Percentiles rank a stretch among this genome's conserved stretches.
These are phyloP conservation scores for Aspergillus vadensis DNA, from an alignment of 2,329 filamentous ascomycete genomes.

Conservation along the genomic window DNA sequence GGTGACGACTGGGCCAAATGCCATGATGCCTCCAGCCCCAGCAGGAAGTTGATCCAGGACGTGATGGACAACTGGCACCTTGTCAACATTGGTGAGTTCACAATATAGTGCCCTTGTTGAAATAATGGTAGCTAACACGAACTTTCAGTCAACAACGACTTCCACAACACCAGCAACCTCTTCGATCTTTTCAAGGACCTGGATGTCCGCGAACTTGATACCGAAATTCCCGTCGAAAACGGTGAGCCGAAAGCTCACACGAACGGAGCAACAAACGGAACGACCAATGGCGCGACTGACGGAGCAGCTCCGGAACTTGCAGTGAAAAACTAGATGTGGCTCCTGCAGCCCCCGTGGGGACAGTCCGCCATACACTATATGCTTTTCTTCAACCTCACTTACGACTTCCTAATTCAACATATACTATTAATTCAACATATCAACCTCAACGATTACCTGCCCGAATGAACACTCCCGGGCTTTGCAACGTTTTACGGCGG, in stretches of 20 bases:
- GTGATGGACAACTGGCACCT: conserved; percentile 92
- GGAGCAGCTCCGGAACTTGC: conserved; percentile 18
- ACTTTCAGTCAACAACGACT: conserved; percentile 86
- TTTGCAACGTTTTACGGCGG: conserved; percentile 39
- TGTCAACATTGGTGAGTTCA: conserved; percentile 81
- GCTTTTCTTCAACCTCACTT: conserved; percentile 16
- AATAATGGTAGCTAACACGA: conserved; percentile 24
- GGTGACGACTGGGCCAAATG: conserved; percentile 94
- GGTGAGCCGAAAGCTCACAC: conserved; percentile 23
- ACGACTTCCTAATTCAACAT: conserved; percentile 22
- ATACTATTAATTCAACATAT: conserved; percentile 40
- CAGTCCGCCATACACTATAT: conserved; percentile 13
- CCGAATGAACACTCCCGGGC: conserved; percentile 15
- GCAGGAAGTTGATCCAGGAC: conserved; percentile 74
- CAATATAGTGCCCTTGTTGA: conserved; percentile 7
- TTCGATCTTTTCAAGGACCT: conserved; percentile 85
- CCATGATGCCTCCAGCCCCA: conserved; percentile 74
- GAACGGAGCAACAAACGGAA: conserved; percentile 25
- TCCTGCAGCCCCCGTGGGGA: conserved; percentile 12
- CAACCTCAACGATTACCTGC: conserved; percentile 38
- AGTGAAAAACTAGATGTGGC: conserved; percentile 28
- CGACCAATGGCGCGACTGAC: conserved; percentile 21
- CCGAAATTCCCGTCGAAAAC: conserved; percentile 29
- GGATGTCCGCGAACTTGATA: conserved; percentile 40
- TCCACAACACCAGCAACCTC: conserved; percentile 79